These are phyloP conservation scores for Septoria petroselini DNA, from an alignment of 2,329 filamentous ascomycete species.

Conservation along the genomic window DNA sequence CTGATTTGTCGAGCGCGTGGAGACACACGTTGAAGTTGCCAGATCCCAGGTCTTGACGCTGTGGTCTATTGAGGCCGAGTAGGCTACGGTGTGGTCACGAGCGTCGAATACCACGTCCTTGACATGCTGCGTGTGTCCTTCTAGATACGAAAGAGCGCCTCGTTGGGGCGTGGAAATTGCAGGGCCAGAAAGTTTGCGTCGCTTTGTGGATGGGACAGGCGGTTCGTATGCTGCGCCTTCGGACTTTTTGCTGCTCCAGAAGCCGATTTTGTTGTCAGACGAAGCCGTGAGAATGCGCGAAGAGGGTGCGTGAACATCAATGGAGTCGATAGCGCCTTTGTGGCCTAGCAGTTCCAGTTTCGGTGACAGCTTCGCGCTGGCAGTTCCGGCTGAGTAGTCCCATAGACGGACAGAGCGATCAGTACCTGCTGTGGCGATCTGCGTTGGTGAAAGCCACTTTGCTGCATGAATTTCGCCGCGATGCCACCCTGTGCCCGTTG, in stretches of 20 bases:
- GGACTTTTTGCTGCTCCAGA: conserved; percentile 81
- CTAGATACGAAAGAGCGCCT: conserved; percentile 72
- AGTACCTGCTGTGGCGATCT: conserved; percentile 77
- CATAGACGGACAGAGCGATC: conserved; percentile 85
- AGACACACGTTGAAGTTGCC: conserved; percentile 72
- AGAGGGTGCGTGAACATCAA: conserved; percentile 70
- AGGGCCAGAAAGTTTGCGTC: conserved; percentile 60
- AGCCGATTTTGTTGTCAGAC: conserved; percentile 75
- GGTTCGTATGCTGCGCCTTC: conserved; percentile 67
- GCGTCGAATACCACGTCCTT: conserved; percentile 82
- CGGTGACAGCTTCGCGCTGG: conserved; percentile 57
- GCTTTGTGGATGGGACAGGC: conserved; percentile 70
- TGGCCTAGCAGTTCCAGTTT: conserved; percentile 83
- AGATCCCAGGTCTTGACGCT: conserved; percentile 88
- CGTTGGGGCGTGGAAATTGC: conserved; percentile 61
- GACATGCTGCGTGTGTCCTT: conserved; percentile 69
- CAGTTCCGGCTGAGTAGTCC: conserved; percentile 68
- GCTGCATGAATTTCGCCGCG: conserved; percentile 74
- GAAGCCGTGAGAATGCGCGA: conserved; percentile 82
- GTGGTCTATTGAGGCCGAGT: conserved; percentile 89
- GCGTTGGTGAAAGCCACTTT: conserved; percentile 73
- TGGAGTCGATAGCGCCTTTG: conserved; percentile 66
- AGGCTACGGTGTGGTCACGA: conserved; percentile 79
- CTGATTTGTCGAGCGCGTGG: conserved; percentile 78
- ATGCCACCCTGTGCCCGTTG: conserved; percentile 67